These are phyloP conservation scores for Wickerhamiella parazyma DNA, from an alignment of 805 yeast genomes.

Conservation along the genomic window DNA sequence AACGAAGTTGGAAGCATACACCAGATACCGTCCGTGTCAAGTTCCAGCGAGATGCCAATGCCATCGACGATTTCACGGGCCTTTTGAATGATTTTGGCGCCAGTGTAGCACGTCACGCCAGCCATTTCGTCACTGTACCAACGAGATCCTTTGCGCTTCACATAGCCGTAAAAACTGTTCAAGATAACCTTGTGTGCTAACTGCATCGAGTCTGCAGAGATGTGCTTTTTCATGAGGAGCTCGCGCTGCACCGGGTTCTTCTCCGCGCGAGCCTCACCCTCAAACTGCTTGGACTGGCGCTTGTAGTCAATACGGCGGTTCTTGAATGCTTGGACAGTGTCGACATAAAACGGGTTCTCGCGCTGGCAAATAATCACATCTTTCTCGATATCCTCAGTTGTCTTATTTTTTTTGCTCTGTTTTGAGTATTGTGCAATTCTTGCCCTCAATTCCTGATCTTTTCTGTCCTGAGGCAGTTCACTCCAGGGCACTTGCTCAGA, in stretches of 20 bases:
- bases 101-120: slow-evolving; percentile 95
- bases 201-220: slow-evolving; percentile 87
- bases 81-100: slow-evolving; percentile 96
- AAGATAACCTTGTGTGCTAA: slow-evolving; percentile 93
- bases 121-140: slow-evolving; percentile 99
- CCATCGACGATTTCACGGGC: slow-evolving; percentile 85
- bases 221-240: slow-evolving; percentile 53
- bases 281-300: slow-evolving; percentile 85
- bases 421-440: slow-evolving; percentile 72
- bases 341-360: slow-evolving; percentile 92
- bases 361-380: slow-evolving; percentile 94
- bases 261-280: slow-evolving; percentile 61
- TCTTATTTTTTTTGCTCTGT: slow-evolving; percentile 68
- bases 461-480: slow-evolving; percentile 64
- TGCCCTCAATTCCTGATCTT: slow-evolving; percentile 59
- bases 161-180: slow-evolving; percentile 95
- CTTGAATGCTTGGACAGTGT: slow-evolving; percentile 87
- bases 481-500: slow-evolving; percentile 37
- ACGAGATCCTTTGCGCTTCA: slow-evolving; percentile 96
- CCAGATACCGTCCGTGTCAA: slow-evolving; percentile 99
- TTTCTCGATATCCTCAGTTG: slow-evolving; percentile 70
- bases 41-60: slow-evolving; percentile 85
- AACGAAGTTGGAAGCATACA: slow-evolving; percentile 88
- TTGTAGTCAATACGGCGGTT: slow-evolving; percentile 94
- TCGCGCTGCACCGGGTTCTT: slow-evolving; percentile 3